Conservation (phyloP, 2,329 filamentous ascomycete species). For the Neoarthrinium moseri region DNA sequence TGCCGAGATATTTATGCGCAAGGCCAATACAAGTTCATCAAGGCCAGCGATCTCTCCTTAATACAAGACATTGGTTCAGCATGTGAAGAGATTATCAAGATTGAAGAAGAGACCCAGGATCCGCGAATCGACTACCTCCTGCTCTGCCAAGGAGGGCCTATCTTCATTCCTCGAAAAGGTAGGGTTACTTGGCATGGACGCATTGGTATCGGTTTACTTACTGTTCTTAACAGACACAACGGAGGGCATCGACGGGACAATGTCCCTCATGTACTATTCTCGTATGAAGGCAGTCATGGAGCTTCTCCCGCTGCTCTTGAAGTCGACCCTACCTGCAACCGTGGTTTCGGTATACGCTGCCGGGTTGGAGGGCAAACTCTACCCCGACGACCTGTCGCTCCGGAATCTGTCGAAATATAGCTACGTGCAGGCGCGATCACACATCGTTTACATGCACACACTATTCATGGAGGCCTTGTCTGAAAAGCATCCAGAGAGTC, state of each 20-base stretch:
- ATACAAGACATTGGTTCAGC: conserved; percentile 32
- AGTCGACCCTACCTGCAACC: background rate
- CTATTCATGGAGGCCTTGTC: conserved; percentile 3
- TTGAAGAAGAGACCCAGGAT: conserved; percentile 18
- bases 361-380: conserved; percentile 1
- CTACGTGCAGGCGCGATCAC: background rate
- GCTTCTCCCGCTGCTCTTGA: conserved; percentile 24
- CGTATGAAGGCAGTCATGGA: conserved; percentile 25
- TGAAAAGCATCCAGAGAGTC: background rate
- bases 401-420: background rate
- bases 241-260: conserved; percentile 27
- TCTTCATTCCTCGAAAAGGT: conserved; percentile 12
- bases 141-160: conserved; percentile 24
- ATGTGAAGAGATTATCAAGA: conserved; percentile 22
- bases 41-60: conserved; percentile 27
- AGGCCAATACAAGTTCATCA: conserved; percentile 32
- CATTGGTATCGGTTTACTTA: background rate
- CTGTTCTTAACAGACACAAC: conserved; percentile 20
- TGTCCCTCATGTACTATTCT: conserved; percentile 30
- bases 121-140: conserved; percentile 32
- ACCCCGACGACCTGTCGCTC: conserved; percentile 1
- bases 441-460: conserved; percentile 8
- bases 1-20: conserved; percentile 24
- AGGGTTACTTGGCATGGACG: background rate
- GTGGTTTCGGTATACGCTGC: conserved; percentile 5